phyloP scores from a whole-genome alignment of 2,329 filamentous ascomycete species.

The Erysiphe neolycopersici region DNA sequence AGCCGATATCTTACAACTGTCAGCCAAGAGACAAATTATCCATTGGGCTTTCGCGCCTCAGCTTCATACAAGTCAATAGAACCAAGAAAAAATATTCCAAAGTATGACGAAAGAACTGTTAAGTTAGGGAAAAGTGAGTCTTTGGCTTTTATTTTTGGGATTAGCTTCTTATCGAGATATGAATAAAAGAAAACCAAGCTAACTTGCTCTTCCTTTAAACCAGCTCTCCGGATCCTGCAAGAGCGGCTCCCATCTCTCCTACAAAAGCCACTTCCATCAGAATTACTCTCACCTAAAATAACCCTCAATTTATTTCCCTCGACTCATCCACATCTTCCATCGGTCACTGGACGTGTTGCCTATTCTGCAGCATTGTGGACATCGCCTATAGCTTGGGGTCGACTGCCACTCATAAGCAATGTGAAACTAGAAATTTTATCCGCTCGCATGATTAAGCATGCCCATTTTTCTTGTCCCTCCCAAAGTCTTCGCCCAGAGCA shows the following conservation, averaged over 20 bases:
- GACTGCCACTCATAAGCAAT: slow-evolving; percentile 71
- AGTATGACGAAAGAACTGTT: slow-evolving; percentile 27
- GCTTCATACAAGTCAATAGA: slow-evolving; percentile 2
- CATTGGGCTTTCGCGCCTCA: slow-evolving; percentile 20
- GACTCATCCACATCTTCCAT: slow-evolving; percentile 69
- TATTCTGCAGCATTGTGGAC: slow-evolving; percentile 93
- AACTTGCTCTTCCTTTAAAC: too few species aligned
- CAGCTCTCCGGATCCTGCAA: slow-evolving; percentile 35
- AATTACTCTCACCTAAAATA: slow-evolving; percentile 52
- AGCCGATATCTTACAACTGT: slow-evolving; percentile 9
- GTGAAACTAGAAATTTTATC: slow-evolving; percentile 68
- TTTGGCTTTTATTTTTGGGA: neutral
- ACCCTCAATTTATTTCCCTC: slow-evolving; percentile 43
- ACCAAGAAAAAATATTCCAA: slow-evolving; percentile 9
- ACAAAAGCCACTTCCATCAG: slow-evolving; percentile 39
- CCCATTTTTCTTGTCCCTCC: slow-evolving; percentile 11
- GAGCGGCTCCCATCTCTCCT: slow-evolving; percentile 39
- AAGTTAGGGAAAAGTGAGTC: slow-evolving; percentile 19
- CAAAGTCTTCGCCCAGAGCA: slow-evolving; percentile 32
- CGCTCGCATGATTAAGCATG: slow-evolving; percentile 41
- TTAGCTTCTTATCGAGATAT: slow-evolving; percentile 1
- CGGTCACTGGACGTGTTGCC: slow-evolving; percentile 69
- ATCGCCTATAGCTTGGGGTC: slow-evolving; percentile 84
- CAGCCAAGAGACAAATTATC: slow-evolving; percentile 9
- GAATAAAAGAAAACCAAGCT: too few species aligned